Evolutionary conservation across 495 filamentous ascomycete species (phyloP).

Genomic region (Podospora conica): DNA sequence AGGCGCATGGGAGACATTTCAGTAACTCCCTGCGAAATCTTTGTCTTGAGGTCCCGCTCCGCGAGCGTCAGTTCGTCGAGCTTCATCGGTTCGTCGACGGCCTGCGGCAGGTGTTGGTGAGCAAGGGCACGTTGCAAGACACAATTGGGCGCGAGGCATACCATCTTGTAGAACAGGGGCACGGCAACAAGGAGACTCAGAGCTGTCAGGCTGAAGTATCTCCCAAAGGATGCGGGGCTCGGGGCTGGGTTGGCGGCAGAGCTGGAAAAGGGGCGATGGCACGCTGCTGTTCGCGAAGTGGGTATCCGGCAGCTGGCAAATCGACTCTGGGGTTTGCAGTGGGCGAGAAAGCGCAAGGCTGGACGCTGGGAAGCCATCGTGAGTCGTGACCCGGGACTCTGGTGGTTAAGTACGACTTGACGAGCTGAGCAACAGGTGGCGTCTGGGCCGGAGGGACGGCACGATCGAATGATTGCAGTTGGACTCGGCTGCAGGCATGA

Average conservation of each 20-base stretch:
- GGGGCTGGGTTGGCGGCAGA: slow-evolving; percentile 9
- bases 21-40: slow-evolving; percentile 59
- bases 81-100: slow-evolving; percentile 31
- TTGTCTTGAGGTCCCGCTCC: slow-evolving; percentile 61
- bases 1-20: slow-evolving; percentile 88
- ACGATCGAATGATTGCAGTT: not conserved
- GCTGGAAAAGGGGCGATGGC: slow-evolving; percentile 19
- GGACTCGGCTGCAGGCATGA: not conserved
- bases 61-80: slow-evolving; percentile 54
- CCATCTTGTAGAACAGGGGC: slow-evolving; percentile 30
- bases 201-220: slow-evolving; percentile 22
- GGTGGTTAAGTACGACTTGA: not conserved
- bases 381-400: not conserved
- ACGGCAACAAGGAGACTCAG: slow-evolving; percentile 20
- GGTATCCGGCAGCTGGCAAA: not conserved
- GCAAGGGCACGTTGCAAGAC: not conserved
- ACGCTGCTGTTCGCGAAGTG: not conserved
- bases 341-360: not conserved
- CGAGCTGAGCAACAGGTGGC: not conserved
- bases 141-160: slow-evolving; percentile 9
- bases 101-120: slow-evolving; percentile 20
- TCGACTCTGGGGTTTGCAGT: not conserved
- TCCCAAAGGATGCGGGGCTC: slow-evolving; percentile 5
- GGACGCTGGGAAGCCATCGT: not conserved
- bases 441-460: not conserved